These are phyloP conservation scores for Phlebiopsis flavidoalba DNA, from an alignment of 768 basidiomycete genomes.

Conservation along the genomic window DNA sequence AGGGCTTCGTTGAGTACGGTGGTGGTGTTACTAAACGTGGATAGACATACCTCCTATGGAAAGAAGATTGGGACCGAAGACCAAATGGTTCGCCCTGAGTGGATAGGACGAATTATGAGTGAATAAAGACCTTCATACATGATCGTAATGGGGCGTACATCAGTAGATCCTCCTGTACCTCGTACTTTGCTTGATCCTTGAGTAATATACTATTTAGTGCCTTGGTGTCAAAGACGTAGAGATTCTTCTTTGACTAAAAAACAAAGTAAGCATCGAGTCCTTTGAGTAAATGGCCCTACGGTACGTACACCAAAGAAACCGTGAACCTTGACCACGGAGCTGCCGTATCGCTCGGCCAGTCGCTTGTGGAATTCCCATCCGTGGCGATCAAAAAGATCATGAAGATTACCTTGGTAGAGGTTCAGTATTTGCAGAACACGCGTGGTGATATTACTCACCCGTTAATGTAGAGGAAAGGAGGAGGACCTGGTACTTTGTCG, in stretches of 20 bases:
- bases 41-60: conserved; percentile 1
- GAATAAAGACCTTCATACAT: neutral
- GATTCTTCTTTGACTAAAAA: conserved; percentile 16
- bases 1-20: neutral
- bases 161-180: conserved; percentile 13
- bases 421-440: neutral
- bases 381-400: conserved; percentile 5
- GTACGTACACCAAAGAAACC: conserved; percentile 6
- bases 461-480: neutral
- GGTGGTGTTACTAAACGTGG: neutral
- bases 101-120: neutral
- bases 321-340: conserved; percentile 5
- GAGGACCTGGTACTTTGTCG: conserved; percentile 12
- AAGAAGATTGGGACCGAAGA: conserved; percentile 5
- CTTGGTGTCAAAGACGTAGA: conserved; percentile 20
- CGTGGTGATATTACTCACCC: neutral
- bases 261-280: neutral
- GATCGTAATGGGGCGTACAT: neutral
- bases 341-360: conserved; percentile 1
- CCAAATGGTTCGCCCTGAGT: neutral
- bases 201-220: conserved; percentile 20
- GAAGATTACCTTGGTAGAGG: neutral
- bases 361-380: conserved; percentile 6
- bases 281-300: neutral
- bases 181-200: conserved; percentile 21